Percentiles rank a stretch among this genome's conserved stretches.
Conservation (phyloP, 345 rosid species). For the Physaria fendleri region DNA sequence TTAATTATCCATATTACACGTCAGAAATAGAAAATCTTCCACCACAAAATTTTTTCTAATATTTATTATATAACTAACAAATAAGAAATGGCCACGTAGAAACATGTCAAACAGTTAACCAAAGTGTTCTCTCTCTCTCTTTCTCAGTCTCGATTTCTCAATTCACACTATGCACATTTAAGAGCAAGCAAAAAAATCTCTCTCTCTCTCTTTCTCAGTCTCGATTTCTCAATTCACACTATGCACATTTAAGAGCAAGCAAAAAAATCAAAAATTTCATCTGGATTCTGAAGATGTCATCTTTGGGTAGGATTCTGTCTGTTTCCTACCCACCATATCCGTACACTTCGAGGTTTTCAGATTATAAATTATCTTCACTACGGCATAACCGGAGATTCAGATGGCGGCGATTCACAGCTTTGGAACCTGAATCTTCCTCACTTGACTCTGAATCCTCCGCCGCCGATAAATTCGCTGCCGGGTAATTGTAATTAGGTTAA, state of each 20-base stretch:
- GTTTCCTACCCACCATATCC: constrained; percentile 46
- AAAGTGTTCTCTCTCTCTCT: constrained; percentile 3
- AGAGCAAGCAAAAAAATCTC: not conserved
- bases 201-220: constrained; percentile 8
- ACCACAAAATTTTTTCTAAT: too few species aligned
- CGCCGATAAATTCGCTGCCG: constrained; percentile 44
- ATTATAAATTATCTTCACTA: constrained; percentile 11
- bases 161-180: too few species aligned
- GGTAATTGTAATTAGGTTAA: constrained; percentile 25
- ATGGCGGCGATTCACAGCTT: constrained; percentile 61
- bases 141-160: too few species aligned
- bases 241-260: not conserved
- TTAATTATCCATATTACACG: too few species aligned
- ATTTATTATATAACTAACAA: too few species aligned
- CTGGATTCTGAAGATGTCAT: constrained; percentile 35
- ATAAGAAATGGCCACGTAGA: too few species aligned
- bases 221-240: constrained; percentile 26
- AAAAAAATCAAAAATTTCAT: not conserved
- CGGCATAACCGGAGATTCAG: constrained; percentile 26
- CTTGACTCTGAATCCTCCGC: constrained; percentile 52
- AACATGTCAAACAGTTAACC: too few species aligned
- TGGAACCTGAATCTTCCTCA: constrained; percentile 52
- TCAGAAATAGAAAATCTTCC: too few species aligned
- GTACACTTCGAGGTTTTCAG: not conserved
- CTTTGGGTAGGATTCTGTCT: constrained; percentile 48